Evolutionary conservation across 2,329 filamentous ascomycete species (phyloP).

Genomic region (Mycosphaerelloides madeirae): DNA sequence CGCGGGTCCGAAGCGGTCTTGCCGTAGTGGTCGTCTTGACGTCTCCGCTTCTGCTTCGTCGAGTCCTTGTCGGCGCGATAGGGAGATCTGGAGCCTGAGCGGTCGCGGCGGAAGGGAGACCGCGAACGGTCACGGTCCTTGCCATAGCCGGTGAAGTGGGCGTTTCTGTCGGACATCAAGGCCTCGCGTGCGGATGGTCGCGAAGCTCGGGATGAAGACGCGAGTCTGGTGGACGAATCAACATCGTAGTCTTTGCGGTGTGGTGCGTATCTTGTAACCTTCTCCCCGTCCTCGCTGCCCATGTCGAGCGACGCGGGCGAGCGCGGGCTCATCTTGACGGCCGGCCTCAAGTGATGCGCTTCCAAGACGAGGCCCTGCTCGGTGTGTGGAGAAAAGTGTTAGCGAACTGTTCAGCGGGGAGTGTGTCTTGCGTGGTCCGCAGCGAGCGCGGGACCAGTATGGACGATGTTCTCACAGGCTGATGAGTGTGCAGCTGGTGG

Average conservation of each 20-base stretch:
- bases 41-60: constrained; percentile 59
- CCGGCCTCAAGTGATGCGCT: constrained; percentile 1
- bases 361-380: constrained; percentile 21
- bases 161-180: constrained; percentile 19
- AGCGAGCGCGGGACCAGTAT: constrained; percentile 23
- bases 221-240: constrained; percentile 83
- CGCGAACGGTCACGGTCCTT: constrained; percentile 40
- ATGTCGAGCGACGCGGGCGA: constrained; percentile 79
- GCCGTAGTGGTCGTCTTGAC: constrained; percentile 57
- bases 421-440: constrained; percentile 11
- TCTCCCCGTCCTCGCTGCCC: constrained; percentile 61
- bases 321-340: constrained; percentile 35
- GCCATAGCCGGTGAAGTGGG: constrained; percentile 30
- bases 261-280: constrained; percentile 71
- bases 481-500: constrained; percentile 13
- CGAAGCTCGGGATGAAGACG: constrained; percentile 33
- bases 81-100: constrained; percentile 30
- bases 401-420: constrained; percentile 18
- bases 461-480: constrained; percentile 29
- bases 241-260: constrained; percentile 72
- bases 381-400: constrained; percentile 22
- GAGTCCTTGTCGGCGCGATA: constrained; percentile 21
- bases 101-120: constrained; percentile 52
- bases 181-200: constrained; percentile 13
- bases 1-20: constrained; percentile 53